phyloP scores from a whole-genome alignment of 106 monocot genomes.

The Phalaenopsis aphrodite region DNA sequence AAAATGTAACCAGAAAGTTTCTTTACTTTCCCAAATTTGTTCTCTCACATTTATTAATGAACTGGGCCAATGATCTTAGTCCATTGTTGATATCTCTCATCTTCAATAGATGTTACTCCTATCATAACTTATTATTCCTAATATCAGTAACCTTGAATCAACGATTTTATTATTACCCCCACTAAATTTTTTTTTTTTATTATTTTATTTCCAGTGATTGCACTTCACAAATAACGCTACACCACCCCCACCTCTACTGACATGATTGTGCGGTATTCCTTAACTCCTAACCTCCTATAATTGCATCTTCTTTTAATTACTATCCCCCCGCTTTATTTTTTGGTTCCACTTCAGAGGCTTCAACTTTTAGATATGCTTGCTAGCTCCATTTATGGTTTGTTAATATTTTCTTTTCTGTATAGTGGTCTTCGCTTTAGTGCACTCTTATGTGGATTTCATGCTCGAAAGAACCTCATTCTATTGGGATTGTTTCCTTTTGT shows the following conservation, averaged over 20 bases:
- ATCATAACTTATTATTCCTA: background rate
- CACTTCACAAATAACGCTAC: no score
- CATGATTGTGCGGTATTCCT: background rate
- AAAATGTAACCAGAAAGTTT: no score
- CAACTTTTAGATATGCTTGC: background rate
- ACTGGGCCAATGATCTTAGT: background rate
- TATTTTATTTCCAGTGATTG: no score
- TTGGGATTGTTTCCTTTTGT: background rate
- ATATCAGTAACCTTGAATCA: background rate
- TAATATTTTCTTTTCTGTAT: conserved; percentile 2
- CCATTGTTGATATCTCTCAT: background rate
- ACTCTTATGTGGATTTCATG: background rate
- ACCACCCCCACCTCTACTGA: background rate
- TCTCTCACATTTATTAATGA: background rate
- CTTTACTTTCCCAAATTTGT: background rate
- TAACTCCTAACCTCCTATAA: background rate
- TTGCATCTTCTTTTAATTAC: background rate
- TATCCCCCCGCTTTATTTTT: background rate
- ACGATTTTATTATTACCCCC: no score
- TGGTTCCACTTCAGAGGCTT: background rate
- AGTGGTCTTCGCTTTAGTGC: background rate
- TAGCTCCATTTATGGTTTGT: background rate
- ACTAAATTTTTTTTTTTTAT: no score
- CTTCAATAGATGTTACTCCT: background rate
- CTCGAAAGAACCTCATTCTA: background rate